Base-by-base conservation (phyloP, 441 rosid genomes). In the Kokia cookei region DNA sequence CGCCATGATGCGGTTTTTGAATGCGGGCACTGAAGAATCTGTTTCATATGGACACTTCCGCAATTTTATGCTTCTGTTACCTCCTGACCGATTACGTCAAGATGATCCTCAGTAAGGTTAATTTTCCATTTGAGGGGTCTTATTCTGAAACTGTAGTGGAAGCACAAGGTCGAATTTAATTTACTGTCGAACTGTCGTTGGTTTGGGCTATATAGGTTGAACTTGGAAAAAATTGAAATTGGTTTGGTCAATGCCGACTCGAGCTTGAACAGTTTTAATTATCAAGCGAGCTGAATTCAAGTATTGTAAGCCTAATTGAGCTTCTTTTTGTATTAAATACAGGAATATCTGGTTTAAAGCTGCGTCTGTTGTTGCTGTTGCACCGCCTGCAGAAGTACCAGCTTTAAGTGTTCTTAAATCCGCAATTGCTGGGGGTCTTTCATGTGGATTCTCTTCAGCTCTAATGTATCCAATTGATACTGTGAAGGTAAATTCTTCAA, bases 341-440 rank as follows among this genome's bases (percentile, higher is more conserved):
- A 96, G 99, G 84, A 87, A 82, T 69, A 90, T 91, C 84, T 93
- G 97, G 99, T 95, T 93, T 86, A 97, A 96, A 89, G 94, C 99
- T 63, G 99, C 98, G 3, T 93, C 97, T 67, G 97, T 91, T 78
- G 98, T 95, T 82, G 90, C 97, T 73, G 99, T 96, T 81, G 87
- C 98, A 70, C 97, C 98, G 15, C 97, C 98, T 15, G 91, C 89
- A 78, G 92, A 88, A 74, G 83, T 92, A 65, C 98, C 91, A 77
- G 87, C 97, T 59, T 97, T 92, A 83, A 93, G 92, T 79, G 98
- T 96, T 82, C 82, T 93, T 53, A 88, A 85, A 81, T 92, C 99
- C 75, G 99, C 99, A 68, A 83, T 96, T 86, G 99, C 99, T 4
- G 99, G 99, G 60, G 99, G 99, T 62, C 91, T 96, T 70, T 86